Base-by-base conservation (phyloP, 371 early-diverging fungal genomes). In the Coemansia linderi region DNA sequence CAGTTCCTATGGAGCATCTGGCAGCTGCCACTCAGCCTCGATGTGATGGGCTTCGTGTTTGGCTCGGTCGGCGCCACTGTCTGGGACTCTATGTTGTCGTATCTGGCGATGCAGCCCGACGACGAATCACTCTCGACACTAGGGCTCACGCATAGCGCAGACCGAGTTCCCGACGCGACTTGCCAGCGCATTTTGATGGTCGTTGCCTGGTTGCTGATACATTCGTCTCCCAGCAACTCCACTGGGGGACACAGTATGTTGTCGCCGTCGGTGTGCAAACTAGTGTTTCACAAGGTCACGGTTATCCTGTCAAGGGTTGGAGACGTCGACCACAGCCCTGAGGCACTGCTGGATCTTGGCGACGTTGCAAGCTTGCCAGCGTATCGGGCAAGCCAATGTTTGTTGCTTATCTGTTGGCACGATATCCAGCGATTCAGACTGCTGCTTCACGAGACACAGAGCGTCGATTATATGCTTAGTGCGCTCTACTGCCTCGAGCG, bases 381-480 rank as follows among this genome's bases (percentile, higher is more conserved):
- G 27, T 54, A 27, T 17, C 40, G 33, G 19, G 74, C 71, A 0
- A 65, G 66, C 0, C 74, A 70, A 29, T 61, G 61, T 2, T 40
- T 71, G 17, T 29, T 50, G 40, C 4, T 71, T 39, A 48, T 73
- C 15, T 44, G 66, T 52, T 65, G 72, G 72, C 9, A 33, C 8
- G 38, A 61, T 19, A 19, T 59, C 15, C 38, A 15, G 41, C 54
- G 61, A 36, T 65, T 73, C 56, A 56, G 62, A n/a, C 38, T n/a
- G 22, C 67, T 71, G 13, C 39, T 74, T 38, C 75, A 71, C n/a
- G 75, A 74, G 31, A 71, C 75, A 4, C 75, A 74, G 38, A 52
- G 66, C 50, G 22, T 46, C 3, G 66, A 43, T 2, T 50, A 17
- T 43, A n/a, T 74, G 2, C 13, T 74, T 22, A 36, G 37, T 12